Conservation (phyloP, 2,329 filamentous ascomycete genomes). For the Phialophora tarda region DNA sequence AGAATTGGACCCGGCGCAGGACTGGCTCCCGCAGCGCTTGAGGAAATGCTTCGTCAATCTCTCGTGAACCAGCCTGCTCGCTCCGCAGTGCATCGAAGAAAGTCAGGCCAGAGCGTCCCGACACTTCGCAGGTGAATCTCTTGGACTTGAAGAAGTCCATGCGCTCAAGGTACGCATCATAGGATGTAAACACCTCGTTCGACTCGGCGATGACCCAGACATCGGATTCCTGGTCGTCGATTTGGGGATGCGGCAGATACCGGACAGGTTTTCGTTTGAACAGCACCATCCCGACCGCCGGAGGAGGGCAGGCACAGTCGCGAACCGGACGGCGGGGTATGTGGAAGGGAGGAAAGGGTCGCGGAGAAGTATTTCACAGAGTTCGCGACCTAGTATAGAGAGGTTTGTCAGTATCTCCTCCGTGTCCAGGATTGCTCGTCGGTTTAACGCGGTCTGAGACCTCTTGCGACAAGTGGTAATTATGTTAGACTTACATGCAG, state of each 20-base stretch:
- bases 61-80: slow-evolving; percentile 74
- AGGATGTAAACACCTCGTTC: slow-evolving; percentile 84
- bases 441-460: slow-evolving; percentile 19
- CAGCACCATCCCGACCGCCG: slow-evolving; percentile 69
- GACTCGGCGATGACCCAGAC: slow-evolving; percentile 92
- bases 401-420: slow-evolving; percentile 17
- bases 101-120: slow-evolving; percentile 84
- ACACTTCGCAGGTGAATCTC: slow-evolving; percentile 94
- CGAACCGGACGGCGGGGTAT: slow-evolving; percentile 8
- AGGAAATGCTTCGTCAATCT: slow-evolving; percentile 90
- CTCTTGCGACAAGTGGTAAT: slow-evolving; percentile 16
- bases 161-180: slow-evolving; percentile 83
- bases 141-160: slow-evolving; percentile 52
- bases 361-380: slow-evolving; percentile 15
- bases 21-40: slow-evolving; percentile 90
- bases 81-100: slow-evolving; percentile 93
- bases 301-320: not conserved
- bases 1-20: slow-evolving; percentile 88
- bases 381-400: slow-evolving; percentile 18
- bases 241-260: slow-evolving; percentile 71
- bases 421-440: slow-evolving; percentile 14
- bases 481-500: slow-evolving; percentile 32
- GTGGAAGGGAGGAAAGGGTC: slow-evolving; percentile 12
- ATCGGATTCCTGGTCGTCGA: slow-evolving; percentile 82
- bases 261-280: slow-evolving; percentile 96